A percentile compares a stretch with the other conserved stretches of the same genome.
Evolutionary conservation across 225 moss, liverwort and hornwort genomes (phyloP).

Genomic region (Rhytidiadelphus loreus): DNA sequence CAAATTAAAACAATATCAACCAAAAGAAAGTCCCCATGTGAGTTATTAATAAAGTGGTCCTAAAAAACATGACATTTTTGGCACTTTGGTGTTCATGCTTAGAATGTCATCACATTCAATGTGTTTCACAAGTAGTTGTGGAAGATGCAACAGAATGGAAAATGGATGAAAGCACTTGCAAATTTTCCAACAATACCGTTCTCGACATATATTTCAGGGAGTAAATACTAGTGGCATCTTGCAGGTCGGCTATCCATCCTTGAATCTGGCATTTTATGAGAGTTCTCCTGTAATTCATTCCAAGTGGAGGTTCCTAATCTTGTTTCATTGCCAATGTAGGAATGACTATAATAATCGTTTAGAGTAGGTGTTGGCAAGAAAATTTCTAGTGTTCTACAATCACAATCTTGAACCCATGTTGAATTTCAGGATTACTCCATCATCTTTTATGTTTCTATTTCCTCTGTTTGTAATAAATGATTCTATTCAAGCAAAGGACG

Average conservation of each 20-base stretch:
- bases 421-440: no score
- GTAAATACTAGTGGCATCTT: not conserved
- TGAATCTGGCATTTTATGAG: not conserved
- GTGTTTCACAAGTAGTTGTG: slow-evolving; percentile 9
- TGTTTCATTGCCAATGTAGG: not conserved
- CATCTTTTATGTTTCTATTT: no score
- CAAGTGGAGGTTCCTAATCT: not conserved
- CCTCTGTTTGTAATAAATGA: no score
- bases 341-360: not conserved
- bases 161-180: not conserved
- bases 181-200: slow-evolving; percentile 10
- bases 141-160: slow-evolving; percentile 25
- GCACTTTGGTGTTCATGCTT: not conserved
- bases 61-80: not conserved
- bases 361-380: not conserved
- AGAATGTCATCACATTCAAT: not conserved
- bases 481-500: no score
- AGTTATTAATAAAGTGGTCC: not conserved
- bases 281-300: not conserved
- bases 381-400: no score
- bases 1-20: not conserved
- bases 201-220: slow-evolving; percentile 11
- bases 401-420: no score
- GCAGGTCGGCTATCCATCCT: not conserved
- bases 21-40: not conserved